phyloP scores from a whole-genome alignment of 139 green algal genomes.

The Micractinium sp. region DNA sequence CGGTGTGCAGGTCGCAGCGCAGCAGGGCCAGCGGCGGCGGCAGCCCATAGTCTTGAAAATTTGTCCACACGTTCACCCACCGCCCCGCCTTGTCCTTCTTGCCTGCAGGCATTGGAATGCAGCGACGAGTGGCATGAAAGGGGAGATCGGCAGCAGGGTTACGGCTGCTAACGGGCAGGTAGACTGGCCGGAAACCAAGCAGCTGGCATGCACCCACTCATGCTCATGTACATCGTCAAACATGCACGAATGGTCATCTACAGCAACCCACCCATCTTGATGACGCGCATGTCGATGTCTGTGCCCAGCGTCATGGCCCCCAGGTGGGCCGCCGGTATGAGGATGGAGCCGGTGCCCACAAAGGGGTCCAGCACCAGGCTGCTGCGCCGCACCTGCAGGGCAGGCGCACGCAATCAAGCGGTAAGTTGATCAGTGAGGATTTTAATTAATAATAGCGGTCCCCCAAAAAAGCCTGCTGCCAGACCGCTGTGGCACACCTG shows the following conservation, averaged over 20 bases:
- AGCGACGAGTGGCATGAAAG: background rate
- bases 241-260: no score
- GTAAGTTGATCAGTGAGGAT: no score
- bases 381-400: constrained; percentile 54
- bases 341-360: constrained; percentile 90
- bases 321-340: constrained; percentile 80
- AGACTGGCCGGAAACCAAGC: background rate
- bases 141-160: background rate
- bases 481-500: no score
- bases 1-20: constrained; percentile 74
- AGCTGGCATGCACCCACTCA: background rate
- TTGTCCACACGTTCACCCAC: constrained; percentile 70
- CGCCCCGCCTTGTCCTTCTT: constrained; percentile 59
- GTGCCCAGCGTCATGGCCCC: constrained; percentile 75
- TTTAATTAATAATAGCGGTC: no score
- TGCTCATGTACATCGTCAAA: background rate
- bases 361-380: constrained; percentile 80
- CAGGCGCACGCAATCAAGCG: no score
- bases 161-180: background rate
- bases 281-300: constrained; percentile 86
- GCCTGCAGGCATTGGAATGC: constrained; percentile 14
- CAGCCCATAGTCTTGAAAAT: constrained; percentile 89
- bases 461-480: no score
- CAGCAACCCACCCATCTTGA: constrained; percentile 47
- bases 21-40: constrained; percentile 73